A percentile compares a stretch with the other conserved stretches of the same genome.
Conservation (phyloP, 495 filamentous ascomycete genomes). For the Cenococcum geophilum region DNA sequence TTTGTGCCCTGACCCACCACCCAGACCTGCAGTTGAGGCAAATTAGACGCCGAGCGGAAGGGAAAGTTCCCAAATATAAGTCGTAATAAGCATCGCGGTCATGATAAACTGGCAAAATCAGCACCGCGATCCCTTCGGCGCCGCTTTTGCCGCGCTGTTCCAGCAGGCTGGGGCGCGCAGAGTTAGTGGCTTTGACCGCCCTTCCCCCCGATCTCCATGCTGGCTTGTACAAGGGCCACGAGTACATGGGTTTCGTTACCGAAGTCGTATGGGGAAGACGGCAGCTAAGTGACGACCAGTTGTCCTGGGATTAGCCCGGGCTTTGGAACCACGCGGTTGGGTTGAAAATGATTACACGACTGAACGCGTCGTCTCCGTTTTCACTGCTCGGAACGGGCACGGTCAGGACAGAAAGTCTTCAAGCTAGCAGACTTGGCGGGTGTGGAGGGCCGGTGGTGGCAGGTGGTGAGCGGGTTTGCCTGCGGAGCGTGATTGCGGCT, state of each 20-base stretch:
- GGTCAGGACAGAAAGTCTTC: neutral
- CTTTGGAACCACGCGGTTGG: neutral
- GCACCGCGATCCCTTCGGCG: neutral
- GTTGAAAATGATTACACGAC: neutral
- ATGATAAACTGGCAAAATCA: neutral
- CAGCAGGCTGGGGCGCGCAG: neutral
- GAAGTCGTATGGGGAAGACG: slow-evolving; percentile 7
- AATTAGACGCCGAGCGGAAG: neutral
- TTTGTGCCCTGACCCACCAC: slow-evolving; percentile 3
- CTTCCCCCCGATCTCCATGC: neutral
- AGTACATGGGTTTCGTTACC: too few relatives aligned
- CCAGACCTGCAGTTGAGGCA: neutral
- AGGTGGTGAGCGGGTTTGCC: neutral
- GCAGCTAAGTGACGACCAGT: neutral
- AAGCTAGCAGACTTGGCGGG: neutral
- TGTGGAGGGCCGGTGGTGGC: too few relatives aligned
- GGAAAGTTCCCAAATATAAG: neutral
- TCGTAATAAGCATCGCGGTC: neutral
- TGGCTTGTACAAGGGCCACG: neutral
- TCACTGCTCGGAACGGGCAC: neutral
- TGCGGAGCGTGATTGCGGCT: slow-evolving; percentile 2
- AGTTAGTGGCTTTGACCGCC: slow-evolving; percentile 2
- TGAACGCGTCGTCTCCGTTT: neutral
- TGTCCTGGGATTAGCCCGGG: neutral
- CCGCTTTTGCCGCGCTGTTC: slow-evolving; percentile 7